Base-by-base conservation (phyloP, 2,329 filamentous ascomycete species). In the Diaporthe nobilis region DNA sequence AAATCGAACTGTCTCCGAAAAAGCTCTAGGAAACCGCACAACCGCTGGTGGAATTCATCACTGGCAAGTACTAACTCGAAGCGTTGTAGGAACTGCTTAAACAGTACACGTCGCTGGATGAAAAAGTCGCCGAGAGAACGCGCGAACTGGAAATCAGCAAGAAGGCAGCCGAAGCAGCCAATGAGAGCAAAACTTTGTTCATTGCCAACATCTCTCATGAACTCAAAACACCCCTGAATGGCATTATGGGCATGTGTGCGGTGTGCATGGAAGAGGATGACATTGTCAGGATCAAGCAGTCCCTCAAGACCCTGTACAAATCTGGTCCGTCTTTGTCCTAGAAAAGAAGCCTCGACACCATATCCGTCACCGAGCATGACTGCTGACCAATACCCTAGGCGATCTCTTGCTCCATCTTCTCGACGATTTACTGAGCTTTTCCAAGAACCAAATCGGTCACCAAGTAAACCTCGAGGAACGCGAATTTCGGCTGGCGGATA, bases 141-240 rank as follows among this genome's bases (percentile, higher is more conserved):
- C 91, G 91, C 49, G 94, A 98, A 83, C 87, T 98, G 0, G 95
- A 98, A 81, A 91, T 95, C 77, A 97, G 94, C 86, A 98, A 98
- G 83, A 95, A 95, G 85, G 95, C 95, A 1, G 96, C 96, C 1
- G 96, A 98, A 83, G 94, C 94, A n/a, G 96, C 96, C 4, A 98
- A 98, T 80, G 94, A 98, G 85, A 97, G 95, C 88, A 99, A 99
- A 86, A 98, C 97, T 0, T 88, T 98, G 12, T 98, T 98, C 85
- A 97, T 99, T 78, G 97, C 97, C 25, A 98, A 98, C 80, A 98
- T 98, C 70, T 93, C 92, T 1, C 91, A 93, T 79, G 91, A 98
- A 83, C 88, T 99, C 49, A 97, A 98, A 82, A 99, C 97, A 1
- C 97, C 97, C 0, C 88, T 98, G 75, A 98, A 98, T 81, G 97